phyloP scores from a whole-genome alignment of 495 filamentous ascomycete species.

The Haplographium delicatum region DNA sequence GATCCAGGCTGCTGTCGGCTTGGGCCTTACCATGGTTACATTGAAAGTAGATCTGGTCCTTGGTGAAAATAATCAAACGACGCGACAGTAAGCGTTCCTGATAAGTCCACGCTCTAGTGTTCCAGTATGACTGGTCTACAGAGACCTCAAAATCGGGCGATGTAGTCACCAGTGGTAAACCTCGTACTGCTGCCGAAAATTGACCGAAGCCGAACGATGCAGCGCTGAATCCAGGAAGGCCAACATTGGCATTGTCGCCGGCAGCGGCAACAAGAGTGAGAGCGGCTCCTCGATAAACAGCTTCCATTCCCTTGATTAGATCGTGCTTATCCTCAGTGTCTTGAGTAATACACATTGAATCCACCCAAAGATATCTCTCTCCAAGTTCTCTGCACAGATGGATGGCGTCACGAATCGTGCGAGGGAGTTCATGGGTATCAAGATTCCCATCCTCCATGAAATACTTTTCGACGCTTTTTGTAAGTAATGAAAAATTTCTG shows the following conservation, averaged over 20 bases:
- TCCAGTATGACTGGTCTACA: not conserved
- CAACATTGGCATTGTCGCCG: slow-evolving; percentile 17
- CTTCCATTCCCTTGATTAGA: slow-evolving; percentile 22
- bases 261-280: slow-evolving; percentile 25
- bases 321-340: not conserved
- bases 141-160: not conserved
- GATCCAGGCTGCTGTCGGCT: not conserved
- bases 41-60: not conserved
- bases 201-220: not conserved
- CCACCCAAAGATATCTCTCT: not conserved
- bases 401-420: not conserved
- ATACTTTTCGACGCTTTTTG: not conserved
- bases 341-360: slow-evolving; percentile 4
- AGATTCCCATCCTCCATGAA: not conserved
- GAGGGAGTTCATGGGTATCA: not conserved
- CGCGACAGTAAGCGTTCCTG: not conserved
- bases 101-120: not conserved
- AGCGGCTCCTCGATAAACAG: slow-evolving; percentile 22
- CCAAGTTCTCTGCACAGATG: not conserved
- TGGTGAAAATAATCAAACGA: not conserved
- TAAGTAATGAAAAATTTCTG: not conserved
- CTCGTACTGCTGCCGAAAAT: not conserved
- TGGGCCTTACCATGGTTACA: not conserved
- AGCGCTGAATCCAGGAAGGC: slow-evolving; percentile 18
- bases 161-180: not conserved